Conservation (phyloP, 148 eudicot genomes). For the Rhododendron mucronatum region DNA sequence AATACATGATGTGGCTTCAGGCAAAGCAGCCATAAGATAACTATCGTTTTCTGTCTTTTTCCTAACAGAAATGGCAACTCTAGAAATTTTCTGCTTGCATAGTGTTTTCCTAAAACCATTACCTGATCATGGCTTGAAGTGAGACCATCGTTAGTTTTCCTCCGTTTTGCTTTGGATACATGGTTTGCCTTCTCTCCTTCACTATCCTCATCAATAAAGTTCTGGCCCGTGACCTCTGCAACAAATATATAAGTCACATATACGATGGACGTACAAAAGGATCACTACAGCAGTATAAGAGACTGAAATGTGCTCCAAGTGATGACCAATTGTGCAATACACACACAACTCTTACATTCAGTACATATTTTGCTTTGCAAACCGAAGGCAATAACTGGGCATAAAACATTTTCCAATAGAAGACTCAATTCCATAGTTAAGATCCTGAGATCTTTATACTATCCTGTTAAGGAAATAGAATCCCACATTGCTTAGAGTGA, state of each 20-base stretch:
- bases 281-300: background rate
- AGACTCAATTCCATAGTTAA: background rate
- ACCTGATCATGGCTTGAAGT: slow-evolving; percentile 34
- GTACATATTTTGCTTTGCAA: background rate
- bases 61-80: background rate
- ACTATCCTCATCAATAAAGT: slow-evolving; percentile 51
- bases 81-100: background rate
- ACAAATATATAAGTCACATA: background rate
- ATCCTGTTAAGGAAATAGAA: no score
- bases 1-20: background rate
- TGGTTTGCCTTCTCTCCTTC: slow-evolving; percentile 25
- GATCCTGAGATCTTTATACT: background rate
- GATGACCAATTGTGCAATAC: background rate
- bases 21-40: background rate
- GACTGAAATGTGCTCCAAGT: background rate
- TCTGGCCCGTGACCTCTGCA: slow-evolving; percentile 76
- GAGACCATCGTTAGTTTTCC: slow-evolving; percentile 22
- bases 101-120: background rate
- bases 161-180: slow-evolving; percentile 30
- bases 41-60: background rate
- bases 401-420: background rate
- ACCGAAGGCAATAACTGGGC: background rate
- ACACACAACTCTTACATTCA: background rate
- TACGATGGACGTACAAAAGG: background rate
- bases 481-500: no score